Base-by-base conservation (phyloP, 1,139 yeast species). In the Scheffersomyces segobiensis region DNA sequence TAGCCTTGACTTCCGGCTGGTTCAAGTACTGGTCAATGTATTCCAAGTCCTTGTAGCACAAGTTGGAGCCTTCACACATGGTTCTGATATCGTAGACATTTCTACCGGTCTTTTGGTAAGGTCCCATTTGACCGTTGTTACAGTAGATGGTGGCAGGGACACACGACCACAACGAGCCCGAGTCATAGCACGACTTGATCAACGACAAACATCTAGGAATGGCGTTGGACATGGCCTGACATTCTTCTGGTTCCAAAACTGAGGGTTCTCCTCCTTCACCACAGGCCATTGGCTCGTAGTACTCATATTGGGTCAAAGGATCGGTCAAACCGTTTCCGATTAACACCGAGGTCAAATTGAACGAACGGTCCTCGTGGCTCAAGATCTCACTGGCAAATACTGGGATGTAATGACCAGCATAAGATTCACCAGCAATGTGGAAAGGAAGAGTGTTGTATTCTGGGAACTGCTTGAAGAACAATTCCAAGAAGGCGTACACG, bases 391-490 rank as follows among this genome's bases (percentile, higher is more conserved):
- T 77, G 22, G 98, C 97, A 73, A 95, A 91, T 10, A 87, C 93
- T 46, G 98, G 99, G 65, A 95, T 93, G 76, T 95, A 95, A 75
- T 95, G 98, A 62, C 99, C 99, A 57, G 97, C 99, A 72, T 95
- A 95, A n/a, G 97, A 91, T 78, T 95, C 98, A 67, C 98, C 99
- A 53, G 98, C 96, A 76, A 95, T 93, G 76, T 93, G 98, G 88
- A 95, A 93, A 56, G 85, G 87, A 60, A 84, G 81, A 49, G 84
- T 75, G 54, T 82, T 75, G 77, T 89, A 92, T 76, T 93, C 86
- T 52, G 98, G 97, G 85, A 93, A 95, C 72, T 91, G 91, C 74
- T 89, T 84, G 83, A 90, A 95, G 81, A 95, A 95, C 71, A 93
- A 83, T 70, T 90, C 89, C 75, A 95, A 83, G 77, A 95, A 93